phyloP scores from a whole-genome alignment of 371 early-diverging fungal species.

The Syncephalastrum racemosum region DNA sequence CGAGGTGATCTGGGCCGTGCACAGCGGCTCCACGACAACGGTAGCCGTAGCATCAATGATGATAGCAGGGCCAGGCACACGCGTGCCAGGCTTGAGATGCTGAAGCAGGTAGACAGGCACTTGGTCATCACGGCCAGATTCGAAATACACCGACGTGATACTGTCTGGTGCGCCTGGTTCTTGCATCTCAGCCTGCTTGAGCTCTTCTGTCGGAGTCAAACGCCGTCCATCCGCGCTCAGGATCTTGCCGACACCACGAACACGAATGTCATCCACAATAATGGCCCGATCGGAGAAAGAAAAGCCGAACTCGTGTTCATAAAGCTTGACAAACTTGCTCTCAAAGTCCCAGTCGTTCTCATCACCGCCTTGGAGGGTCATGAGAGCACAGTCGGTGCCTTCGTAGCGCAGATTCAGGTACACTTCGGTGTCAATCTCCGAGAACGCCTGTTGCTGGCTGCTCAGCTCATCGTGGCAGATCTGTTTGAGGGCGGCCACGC shows the following conservation, averaged over 20 bases:
- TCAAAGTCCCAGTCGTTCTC: constrained; percentile 59
- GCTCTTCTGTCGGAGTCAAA: constrained; percentile 45
- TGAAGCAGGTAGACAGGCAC: constrained; percentile 78
- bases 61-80: constrained; percentile 83
- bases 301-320: constrained; percentile 94
- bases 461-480: constrained; percentile 46
- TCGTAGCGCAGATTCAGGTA: constrained; percentile 92
- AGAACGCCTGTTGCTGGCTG: constrained; percentile 67
- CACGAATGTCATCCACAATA: constrained; percentile 89
- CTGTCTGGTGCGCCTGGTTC: constrained; percentile 34
- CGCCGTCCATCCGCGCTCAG: constrained; percentile 21
- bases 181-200: constrained; percentile 28
- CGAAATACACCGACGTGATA: constrained; percentile 76
- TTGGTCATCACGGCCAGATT: constrained; percentile 62
- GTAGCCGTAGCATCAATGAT: constrained; percentile 89
- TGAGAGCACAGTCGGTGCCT: constrained; percentile 93
- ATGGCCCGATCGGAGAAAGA: constrained; percentile 76
- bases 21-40: constrained; percentile 83
- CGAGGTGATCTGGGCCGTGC: constrained; percentile 73
- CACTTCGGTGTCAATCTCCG: constrained; percentile 58
- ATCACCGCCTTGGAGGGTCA: constrained; percentile 72
- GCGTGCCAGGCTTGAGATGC: constrained; percentile 62
- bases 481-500: constrained; percentile 48
- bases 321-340: constrained; percentile 61
- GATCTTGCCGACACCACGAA: constrained; percentile 81